Conservation (phyloP, 192 early-diverging fungal genomes). For the Coemansia sp. region DNA sequence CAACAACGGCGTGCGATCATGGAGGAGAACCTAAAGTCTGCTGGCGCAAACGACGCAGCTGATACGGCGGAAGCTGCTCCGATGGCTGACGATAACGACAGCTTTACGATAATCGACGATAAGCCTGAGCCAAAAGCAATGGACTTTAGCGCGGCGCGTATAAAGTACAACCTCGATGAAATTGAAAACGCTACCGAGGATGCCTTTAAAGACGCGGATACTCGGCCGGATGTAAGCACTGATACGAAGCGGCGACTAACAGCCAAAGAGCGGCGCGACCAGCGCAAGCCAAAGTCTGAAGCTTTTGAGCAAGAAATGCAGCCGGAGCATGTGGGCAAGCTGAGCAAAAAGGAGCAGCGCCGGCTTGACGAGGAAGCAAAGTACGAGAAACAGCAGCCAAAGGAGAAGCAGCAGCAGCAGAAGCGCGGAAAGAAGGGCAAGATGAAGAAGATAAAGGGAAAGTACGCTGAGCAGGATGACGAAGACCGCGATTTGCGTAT, state of each 20-base stretch:
- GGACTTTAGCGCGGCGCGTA: slow-evolving; percentile 41
- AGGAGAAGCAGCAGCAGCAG: slow-evolving; percentile 30
- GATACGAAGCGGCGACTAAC: slow-evolving; percentile 57
- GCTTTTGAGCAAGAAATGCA: neutral
- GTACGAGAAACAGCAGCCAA: slow-evolving; percentile 20
- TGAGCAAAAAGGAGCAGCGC: slow-evolving; percentile 44
- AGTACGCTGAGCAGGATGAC: slow-evolving; percentile 91
- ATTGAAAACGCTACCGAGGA: slow-evolving; percentile 40
- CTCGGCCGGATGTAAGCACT: neutral
- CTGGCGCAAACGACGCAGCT: neutral
- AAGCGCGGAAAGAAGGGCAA: slow-evolving; percentile 87
- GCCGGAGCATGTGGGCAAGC: slow-evolving; percentile 10
- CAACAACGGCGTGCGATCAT: slow-evolving; percentile 52
- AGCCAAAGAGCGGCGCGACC: slow-evolving; percentile 81
- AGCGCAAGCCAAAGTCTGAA: slow-evolving; percentile 63
- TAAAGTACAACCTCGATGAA: slow-evolving; percentile 57
- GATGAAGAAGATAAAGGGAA: slow-evolving; percentile 86
- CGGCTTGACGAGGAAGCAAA: slow-evolving; percentile 38
- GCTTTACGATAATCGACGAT: slow-evolving; percentile 9
- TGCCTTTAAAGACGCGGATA: slow-evolving; percentile 14
- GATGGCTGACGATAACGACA: slow-evolving; percentile 7
- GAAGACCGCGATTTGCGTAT: slow-evolving; percentile 83
- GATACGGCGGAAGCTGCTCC: neutral
- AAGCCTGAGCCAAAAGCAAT: neutral
- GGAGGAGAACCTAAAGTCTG: slow-evolving; percentile 26